phyloP scores from a whole-genome alignment of 2,329 filamentous ascomycete genomes.

The Aspergillus quadrilineatus region DNA sequence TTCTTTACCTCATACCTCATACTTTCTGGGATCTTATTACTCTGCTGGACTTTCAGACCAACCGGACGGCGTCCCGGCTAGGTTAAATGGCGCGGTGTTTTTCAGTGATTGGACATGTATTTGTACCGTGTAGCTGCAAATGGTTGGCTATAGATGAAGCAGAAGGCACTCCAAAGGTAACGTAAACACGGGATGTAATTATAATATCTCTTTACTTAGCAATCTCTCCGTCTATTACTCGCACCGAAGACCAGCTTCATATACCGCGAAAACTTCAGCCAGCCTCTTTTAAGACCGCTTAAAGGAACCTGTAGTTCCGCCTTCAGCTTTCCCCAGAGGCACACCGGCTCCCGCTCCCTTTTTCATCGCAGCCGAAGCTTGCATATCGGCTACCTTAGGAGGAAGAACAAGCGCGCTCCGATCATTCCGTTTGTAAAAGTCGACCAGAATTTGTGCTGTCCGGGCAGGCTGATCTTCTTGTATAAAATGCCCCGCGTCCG shows the following conservation, averaged over 20 bases:
- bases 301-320: conserved; percentile 1
- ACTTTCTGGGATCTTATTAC: background rate
- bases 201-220: background rate
- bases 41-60: conserved; percentile 9
- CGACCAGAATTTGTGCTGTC: conserved; percentile 77
- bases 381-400: conserved; percentile 80
- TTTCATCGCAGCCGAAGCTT: conserved; percentile 44
- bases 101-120: conserved; percentile 9
- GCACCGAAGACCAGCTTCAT: background rate
- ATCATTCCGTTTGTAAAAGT: conserved; percentile 92
- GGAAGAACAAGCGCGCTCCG: conserved; percentile 79
- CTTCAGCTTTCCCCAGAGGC: background rate
- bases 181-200: background rate
- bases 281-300: conserved; percentile 7
- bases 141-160: background rate
- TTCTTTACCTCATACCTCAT: background rate
- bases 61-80: conserved; percentile 15
- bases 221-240: background rate
- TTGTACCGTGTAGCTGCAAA: conserved; percentile 1
- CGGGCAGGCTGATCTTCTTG: conserved; percentile 93
- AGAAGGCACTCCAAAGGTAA: background rate
- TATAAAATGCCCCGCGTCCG: conserved; percentile 93
- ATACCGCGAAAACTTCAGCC: background rate
- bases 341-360: conserved; percentile 28
- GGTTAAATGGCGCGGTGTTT: conserved; percentile 16